Base-by-base conservation (phyloP, 2,329 filamentous ascomycete species). In the Pseudopyrenochaeta lycopersici region DNA sequence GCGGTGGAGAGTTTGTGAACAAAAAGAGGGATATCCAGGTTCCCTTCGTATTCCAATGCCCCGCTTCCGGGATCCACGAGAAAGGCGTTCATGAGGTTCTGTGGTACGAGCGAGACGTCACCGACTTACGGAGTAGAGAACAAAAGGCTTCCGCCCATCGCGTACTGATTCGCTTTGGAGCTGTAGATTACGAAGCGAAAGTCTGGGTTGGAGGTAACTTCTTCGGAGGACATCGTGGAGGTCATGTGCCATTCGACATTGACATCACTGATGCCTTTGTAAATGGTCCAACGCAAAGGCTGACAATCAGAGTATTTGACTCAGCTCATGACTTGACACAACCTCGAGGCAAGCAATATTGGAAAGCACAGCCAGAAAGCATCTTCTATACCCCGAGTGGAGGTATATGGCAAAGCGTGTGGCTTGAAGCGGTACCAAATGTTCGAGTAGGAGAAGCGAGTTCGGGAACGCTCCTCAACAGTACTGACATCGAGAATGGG, bases 261-360 rank as follows among this genome's bases (percentile, higher is more conserved):
- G 85, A 88, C 58, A 71, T 87, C 17, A 85, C 83, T 1, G 83
- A 86, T 65, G 57, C 63, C 65, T 71, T 76, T 31, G 54, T 31
- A 11, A 59, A 61, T 7, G 44, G 41, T 5, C 49, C 44, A 2
- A 55, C 56, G 2, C 58, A 68, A n/a, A 50, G 63, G 17, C 65
- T 90, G 4, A 85, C 83, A 0, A 48, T 89, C 3, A 79, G 87
- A 2, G 84, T 88, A 0, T 83, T 82, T 33, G 87, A 90, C 70
- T 89, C 87, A 0, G 84, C 87, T 0, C 84, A 82, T 54, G 87
- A 90, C 54, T 74, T 89, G 7, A 82, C 83, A 0, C 87, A 90
- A 68, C 88, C 85, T 1, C 79, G 88, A 29, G 88, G 88, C 0
- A 90, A 90, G 70, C 88, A 90, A 71, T 87, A 87, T 64, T 88